A percentile compares a stretch with the other conserved stretches of the same genome.
phyloP scores from a whole-genome alignment of 106 monocot species.

The Hemerocallis citrina region DNA sequence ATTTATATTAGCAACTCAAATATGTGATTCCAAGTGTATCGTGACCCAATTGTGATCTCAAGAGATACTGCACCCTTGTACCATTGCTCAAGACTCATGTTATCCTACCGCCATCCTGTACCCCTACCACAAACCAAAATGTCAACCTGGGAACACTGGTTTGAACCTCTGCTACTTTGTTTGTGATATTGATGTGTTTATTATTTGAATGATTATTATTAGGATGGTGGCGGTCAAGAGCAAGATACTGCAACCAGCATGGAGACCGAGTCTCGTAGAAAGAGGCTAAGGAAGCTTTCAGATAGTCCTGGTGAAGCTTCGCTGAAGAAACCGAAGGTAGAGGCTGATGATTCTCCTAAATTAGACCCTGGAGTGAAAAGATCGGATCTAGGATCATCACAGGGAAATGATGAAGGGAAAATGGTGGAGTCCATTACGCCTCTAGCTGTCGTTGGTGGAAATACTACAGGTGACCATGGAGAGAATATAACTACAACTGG shows the following conservation, averaged over 20 bases:
- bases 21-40: too few species aligned
- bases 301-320: conserved; percentile 4
- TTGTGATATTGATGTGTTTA: background rate
- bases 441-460: too few species aligned
- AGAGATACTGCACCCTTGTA: too few species aligned
- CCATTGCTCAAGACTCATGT: too few species aligned
- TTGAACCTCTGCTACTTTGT: too few species aligned
- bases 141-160: too few species aligned
- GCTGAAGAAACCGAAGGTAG: conserved; percentile 11
- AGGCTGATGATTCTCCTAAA: background rate
- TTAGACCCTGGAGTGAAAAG: background rate
- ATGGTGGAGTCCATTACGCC: background rate
- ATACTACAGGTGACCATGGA: too few species aligned
- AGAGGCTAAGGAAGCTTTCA: conserved; percentile 12
- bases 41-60: too few species aligned
- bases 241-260: conserved; percentile 7
- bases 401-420: background rate
- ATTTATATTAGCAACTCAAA: too few species aligned
- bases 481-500: too few species aligned
- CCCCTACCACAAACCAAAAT: too few species aligned
- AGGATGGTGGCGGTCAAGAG: conserved; percentile 2
- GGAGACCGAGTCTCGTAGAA: conserved; percentile 10
- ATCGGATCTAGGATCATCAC: background rate
- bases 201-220: background rate
- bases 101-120: too few species aligned